Conservation (phyloP, 495 filamentous ascomycete genomes). For the Penicillium pancosmium region DNA sequence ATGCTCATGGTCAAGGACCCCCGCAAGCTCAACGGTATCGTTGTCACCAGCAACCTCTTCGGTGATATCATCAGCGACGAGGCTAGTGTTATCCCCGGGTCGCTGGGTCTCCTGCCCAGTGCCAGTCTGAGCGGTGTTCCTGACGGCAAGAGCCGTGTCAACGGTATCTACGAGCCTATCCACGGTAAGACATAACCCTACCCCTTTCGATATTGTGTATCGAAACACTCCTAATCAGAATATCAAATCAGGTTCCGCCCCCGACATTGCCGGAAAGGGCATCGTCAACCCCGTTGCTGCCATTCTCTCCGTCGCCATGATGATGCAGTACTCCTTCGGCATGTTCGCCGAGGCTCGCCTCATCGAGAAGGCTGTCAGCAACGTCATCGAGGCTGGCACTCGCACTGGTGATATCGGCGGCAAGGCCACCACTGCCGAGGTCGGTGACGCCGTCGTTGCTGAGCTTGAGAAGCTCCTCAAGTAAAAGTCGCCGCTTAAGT, state of each 20-base stretch:
- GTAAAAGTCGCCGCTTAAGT: conserved; percentile 20
- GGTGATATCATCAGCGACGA: conserved; percentile 98
- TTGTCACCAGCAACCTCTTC: conserved; percentile 93
- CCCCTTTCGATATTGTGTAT: not conserved
- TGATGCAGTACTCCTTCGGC: conserved; percentile 58
- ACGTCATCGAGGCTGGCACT: conserved; percentile 54
- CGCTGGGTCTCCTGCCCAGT: conserved; percentile 85
- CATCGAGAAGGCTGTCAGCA: conserved; percentile 56
- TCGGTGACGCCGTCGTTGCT: conserved; percentile 55
- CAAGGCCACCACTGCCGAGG: conserved; percentile 51
- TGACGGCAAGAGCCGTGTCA: conserved; percentile 60
- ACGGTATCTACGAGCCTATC: conserved; percentile 95
- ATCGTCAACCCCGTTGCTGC: conserved; percentile 74
- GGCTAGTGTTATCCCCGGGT: conserved; percentile 93
- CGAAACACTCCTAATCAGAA: conserved; percentile 1
- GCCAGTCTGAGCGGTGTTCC: conserved; percentile 87
- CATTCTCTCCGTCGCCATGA: conserved; percentile 58
- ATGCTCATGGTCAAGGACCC: conserved; percentile 99
- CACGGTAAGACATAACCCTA: conserved; percentile 65
- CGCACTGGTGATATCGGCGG: conserved; percentile 59
- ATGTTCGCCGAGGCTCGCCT: conserved; percentile 52
- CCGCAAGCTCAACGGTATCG: conserved; percentile 83
- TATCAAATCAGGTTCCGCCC: conserved; percentile 41
- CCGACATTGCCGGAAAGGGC: conserved; percentile 77
- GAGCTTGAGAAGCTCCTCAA: conserved; percentile 53